Base-by-base conservation (phyloP, 371 early-diverging fungal species). In the Blakeslea trispora region DNA sequence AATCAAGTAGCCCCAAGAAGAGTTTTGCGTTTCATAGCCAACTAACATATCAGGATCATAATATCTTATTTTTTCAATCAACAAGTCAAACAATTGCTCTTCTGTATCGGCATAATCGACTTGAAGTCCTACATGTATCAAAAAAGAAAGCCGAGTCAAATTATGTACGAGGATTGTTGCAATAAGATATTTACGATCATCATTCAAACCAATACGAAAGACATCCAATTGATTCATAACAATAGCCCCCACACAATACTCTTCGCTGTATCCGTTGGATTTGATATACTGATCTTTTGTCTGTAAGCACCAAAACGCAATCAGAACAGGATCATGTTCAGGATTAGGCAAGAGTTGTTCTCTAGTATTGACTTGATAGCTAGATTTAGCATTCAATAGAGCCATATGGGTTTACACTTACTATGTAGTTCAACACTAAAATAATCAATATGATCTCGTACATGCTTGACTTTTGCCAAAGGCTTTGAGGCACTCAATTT, bases 1-100 rank as follows among this genome's bases (percentile, higher is more conserved):
- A 7, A 91, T 66, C 4, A 93, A 59, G 59, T 91, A 96, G 3
- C 95, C 95, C 94, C 94, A 95, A 0, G 94, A 94, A 3, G 84
- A 57, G 14, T 74, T 81, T 45, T 95, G 89, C 1, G 94, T 70
- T 52, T 96, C 95, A 55, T 89, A 95, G 0, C 97, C 97, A 0
- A 82, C 77, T 34, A 95, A 64, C 49, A 94, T 81, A 58, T 96
- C 97, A 0, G 97, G 97, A 64, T 96, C 95, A 47, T 80, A 78
- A 0, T 51, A 49, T 0, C 81, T 73, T 1, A 90, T 77, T 13
- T 66, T 68, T 1, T 73, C 64, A 17, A 87, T 66, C 7, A 91
- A 43, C 2, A 60, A 35, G 9, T 67, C 55, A 42, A 92, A 58
- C 57, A 92, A 64, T 13, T 63, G 72, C 9, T 55, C 37, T 56